Conservation (phyloP, 2,329 filamentous ascomycete species). For the Lachnellula occidentalis region DNA sequence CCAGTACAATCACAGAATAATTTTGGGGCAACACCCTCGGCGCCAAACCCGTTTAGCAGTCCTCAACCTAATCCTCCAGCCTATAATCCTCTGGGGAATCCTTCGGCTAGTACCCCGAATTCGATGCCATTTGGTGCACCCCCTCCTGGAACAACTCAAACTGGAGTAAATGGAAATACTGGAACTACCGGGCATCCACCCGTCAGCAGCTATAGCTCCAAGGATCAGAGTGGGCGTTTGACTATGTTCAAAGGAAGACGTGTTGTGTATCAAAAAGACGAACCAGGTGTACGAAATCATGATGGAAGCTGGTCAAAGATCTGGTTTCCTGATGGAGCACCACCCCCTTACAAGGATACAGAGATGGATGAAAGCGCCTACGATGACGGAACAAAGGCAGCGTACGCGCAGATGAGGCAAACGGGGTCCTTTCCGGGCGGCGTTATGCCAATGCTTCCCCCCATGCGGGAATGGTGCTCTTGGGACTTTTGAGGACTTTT, state of each 20-base stretch:
- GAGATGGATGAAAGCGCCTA: constrained; percentile 54
- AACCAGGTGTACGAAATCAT: constrained; percentile 44
- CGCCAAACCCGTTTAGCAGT: constrained; percentile 1
- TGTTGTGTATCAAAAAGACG: constrained; percentile 51
- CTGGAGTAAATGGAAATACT: constrained; percentile 2
- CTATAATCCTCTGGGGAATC: neutral
- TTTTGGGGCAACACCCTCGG: neutral
- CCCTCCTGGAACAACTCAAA: constrained; percentile 1
- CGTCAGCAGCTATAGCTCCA: constrained; percentile 19
- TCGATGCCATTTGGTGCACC: neutral
- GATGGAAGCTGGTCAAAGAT: constrained; percentile 59
- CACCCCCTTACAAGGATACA: constrained; percentile 56
- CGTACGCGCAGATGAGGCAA: constrained; percentile 60
- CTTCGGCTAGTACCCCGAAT: neutral
- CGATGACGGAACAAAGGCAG: constrained; percentile 51
- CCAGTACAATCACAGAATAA: constrained; percentile 19
- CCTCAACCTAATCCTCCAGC: neutral
- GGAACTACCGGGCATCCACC: constrained; percentile 9
- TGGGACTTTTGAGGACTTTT: constrained; percentile 63
- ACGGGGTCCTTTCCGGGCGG: constrained; percentile 65
- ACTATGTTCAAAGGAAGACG: constrained; percentile 57
- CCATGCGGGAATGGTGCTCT: constrained; percentile 66
- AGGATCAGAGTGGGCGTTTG: constrained; percentile 35
- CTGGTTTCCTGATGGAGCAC: constrained; percentile 69
- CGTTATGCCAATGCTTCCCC: constrained; percentile 70